Percentiles rank a stretch among this genome's conserved stretches.
Conservation (phyloP, 352 stramenopile species). For the Phytophthora rubi region DNA sequence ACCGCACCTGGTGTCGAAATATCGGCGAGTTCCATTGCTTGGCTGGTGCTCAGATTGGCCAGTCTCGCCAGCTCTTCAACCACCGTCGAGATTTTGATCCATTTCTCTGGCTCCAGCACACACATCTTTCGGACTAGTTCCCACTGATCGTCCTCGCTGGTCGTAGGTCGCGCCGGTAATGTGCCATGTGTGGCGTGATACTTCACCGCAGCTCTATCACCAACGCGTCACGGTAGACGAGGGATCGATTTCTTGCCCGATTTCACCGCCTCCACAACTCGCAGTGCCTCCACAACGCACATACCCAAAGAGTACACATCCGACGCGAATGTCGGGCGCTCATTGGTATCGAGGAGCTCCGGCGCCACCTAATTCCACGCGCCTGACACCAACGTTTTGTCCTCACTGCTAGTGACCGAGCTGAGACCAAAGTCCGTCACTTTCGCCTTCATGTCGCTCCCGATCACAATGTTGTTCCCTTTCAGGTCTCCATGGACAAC, state of each 20-base stretch:
- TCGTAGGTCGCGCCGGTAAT: neutral
- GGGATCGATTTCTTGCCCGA: neutral
- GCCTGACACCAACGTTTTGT: neutral
- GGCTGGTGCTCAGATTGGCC: neutral
- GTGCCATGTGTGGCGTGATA: neutral
- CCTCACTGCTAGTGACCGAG: too few relatives aligned
- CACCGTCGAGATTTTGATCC: neutral
- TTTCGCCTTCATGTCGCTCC: neutral
- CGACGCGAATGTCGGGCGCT: neutral
- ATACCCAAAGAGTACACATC: neutral
- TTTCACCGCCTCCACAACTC: neutral
- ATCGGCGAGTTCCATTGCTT: neutral
- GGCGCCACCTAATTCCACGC: neutral
- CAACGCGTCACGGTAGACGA: neutral
- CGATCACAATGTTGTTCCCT: conserved; percentile 10
- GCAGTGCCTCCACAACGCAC: neutral
- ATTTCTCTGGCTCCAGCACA: neutral
- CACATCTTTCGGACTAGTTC: neutral
- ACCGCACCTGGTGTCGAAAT: neutral
- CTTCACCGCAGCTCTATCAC: neutral
- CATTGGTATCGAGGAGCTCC: neutral
- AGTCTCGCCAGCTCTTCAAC: neutral
- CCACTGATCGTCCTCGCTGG: neutral
- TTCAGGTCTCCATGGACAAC: conserved; percentile 9
- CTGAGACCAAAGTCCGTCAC: too few relatives aligned